phyloP scores from a whole-genome alignment of 2,329 filamentous ascomycete species.

The Aspergillus texensis region DNA sequence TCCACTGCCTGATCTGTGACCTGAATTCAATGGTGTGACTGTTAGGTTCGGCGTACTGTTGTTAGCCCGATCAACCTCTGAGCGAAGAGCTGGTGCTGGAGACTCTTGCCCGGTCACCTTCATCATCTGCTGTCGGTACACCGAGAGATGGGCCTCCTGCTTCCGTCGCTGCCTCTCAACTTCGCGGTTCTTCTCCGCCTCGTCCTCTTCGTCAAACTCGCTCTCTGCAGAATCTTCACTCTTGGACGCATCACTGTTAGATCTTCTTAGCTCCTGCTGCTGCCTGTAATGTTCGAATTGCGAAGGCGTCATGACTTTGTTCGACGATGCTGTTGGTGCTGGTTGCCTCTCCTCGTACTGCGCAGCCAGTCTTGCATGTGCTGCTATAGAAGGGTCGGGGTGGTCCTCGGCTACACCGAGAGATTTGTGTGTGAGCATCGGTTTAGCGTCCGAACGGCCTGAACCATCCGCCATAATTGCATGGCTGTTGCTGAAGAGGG shows the following conservation, averaged over 20 bases:
- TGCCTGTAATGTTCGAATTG: conserved; percentile 81
- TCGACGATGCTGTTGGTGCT: conserved; percentile 47
- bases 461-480: conserved; percentile 11
- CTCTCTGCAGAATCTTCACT: conserved; percentile 60
- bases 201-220: conserved; percentile 77
- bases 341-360: conserved; percentile 46
- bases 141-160: conserved; percentile 85
- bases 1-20: conserved; percentile 40
- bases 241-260: conserved; percentile 51
- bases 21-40: conserved; percentile 40
- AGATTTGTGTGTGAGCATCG: conserved; percentile 19
- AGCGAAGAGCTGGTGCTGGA: conserved; percentile 54
- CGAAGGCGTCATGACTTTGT: conserved; percentile 86
- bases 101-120: conserved; percentile 80
- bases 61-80: conserved; percentile 57
- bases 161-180: conserved; percentile 77
- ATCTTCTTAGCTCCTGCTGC: conserved; percentile 68
- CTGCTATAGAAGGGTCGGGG: conserved; percentile 41
- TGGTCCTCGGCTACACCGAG: conserved; percentile 16
- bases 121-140: conserved; percentile 95
- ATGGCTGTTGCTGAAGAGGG: conserved; percentile 30
- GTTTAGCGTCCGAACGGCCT: conserved; percentile 13
- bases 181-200: conserved; percentile 72
- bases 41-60: conserved; percentile 66
- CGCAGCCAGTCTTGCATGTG: conserved; percentile 48